Evolutionary conservation across 1,139 yeast genomes (phyloP), one percentile per base, ranked within the genome.

Genomic region (Chernovozyma aurita): DNA sequence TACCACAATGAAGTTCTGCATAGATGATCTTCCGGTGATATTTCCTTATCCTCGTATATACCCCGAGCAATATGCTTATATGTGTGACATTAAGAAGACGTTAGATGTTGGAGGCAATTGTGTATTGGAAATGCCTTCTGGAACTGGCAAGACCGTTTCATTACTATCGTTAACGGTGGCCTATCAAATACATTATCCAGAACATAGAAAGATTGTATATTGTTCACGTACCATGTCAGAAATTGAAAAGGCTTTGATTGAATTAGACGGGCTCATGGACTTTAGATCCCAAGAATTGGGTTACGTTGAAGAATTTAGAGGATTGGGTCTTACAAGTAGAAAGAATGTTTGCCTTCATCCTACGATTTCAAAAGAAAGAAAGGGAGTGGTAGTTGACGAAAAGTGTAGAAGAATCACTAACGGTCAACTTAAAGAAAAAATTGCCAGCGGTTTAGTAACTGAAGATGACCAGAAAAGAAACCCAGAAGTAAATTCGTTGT

Each of bases 181-280:
- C 8, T 94, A 92, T 58, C 99, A 92, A 55, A 80, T 86, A 85
- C 85, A 79, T 59, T 88, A 88, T 57, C 95, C 97, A 5, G 97
- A 92, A 53, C 96, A 87, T 50, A 68, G 98, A 31, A 92, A 92
- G 65, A 80, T 92, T 48, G 86, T 92, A 5, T 92, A 92, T 61
- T 92, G 99, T 61, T 92, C 98, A 4, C 97, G 99, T 73, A 92
- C 99, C 26, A 92, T 92, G 98, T 86, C 97, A 8, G 99, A 92
- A 65, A 92, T 92, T 55, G 98, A 92, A 63, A 92, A 92, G 63
- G 97, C 98, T 0, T 65, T 92, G 56, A 87, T 90, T n/a, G 99
- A 92, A 64, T 70, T 94, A 66, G 82, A 85, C 45, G 80, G 78
- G 38, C 68, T 92, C 49, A 92, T 92, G 98, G 86, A 78, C 37